A percentile compares a stretch with the other conserved stretches of the same genome.
Evolutionary conservation across 208 protist genomes (phyloP).

Genomic region (Trypanosoma grayi): DNA sequence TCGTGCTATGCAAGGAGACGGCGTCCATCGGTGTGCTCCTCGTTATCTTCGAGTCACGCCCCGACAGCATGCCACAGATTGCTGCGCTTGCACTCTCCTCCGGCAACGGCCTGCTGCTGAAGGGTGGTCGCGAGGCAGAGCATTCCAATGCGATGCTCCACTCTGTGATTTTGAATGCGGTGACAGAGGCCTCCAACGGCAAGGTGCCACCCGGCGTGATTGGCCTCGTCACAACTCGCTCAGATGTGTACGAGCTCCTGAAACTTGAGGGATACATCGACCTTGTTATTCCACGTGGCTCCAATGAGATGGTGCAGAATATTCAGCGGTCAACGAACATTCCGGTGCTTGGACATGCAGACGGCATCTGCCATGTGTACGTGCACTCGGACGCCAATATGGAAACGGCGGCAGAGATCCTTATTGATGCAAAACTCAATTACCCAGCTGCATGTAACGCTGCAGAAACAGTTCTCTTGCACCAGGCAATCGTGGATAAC

Average conservation of each 20-base stretch:
- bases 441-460: constrained; percentile 96
- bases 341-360: constrained; percentile 93
- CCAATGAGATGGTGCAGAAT: constrained; percentile 83
- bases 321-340: constrained; percentile 87
- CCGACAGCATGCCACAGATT: constrained; percentile 86
- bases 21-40: constrained; percentile 91
- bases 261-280: constrained; percentile 82
- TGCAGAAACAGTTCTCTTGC: constrained; percentile 91
- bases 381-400: constrained; percentile 80
- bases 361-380: constrained; percentile 95
- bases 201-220: constrained; percentile 43
- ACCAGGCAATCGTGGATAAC: constrained; percentile 36
- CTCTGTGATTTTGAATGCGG: constrained; percentile 41
- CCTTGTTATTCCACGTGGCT: constrained; percentile 92
- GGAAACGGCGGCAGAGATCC: constrained; percentile 48
- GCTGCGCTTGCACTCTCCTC: constrained; percentile 75
- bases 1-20: constrained; percentile 77
- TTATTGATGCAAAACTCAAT: constrained; percentile 89
- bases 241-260: constrained; percentile 41
- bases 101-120: constrained; percentile 90
- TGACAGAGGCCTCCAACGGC: constrained; percentile 32
- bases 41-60: constrained; percentile 94
- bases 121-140: constrained; percentile 81
- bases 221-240: constrained; percentile 48
- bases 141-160: constrained; percentile 59